Evolutionary conservation across 805 yeast species (phyloP), one percentile per base, ranked within the genome.

Genomic region (Cyberlindnera galapagoensis): DNA sequence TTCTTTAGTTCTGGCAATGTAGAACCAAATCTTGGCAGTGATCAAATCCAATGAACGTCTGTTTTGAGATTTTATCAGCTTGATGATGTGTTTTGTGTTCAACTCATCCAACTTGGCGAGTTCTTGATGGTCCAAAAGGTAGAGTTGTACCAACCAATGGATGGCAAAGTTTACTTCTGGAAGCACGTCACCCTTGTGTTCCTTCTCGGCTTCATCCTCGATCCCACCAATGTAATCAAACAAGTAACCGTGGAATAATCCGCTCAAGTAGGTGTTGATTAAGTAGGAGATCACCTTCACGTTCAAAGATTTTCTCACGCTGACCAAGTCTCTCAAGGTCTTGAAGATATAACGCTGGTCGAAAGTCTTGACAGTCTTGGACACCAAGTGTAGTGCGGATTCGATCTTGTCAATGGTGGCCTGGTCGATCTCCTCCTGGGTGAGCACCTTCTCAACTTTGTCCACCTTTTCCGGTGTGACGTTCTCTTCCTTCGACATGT

Each of bases 21-120:
- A 90, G 56, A 90, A 92, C 97, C 97, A 92, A 39, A 83, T 69
- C 57, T 88, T 90, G 11, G 97, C 92, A 43, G 76, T 76, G 37
- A 92, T 70, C 49, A 83, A 76, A 59, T 92, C 97, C 44, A 90
- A 63, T 5, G 94, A 73, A 43, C 97, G 74, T 43, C 81, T 75
- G 59, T 86, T 86, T 62, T 80, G 80, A 10, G 67, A 57, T 36
- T 71, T 69, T 52, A 86, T 46, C 18, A 56, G 57, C 37, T 44
- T 67, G 33, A 76, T 62, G 10, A 62, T 52, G 34, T 80, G 63
- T 31, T 63, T 60, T 9, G 50, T 57, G 48, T 80, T 80, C 52
- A 84, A 73, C 9, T 56, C 49, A 35, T 73, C 71, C 39, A 78
- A 62, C 39, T 65, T 60, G 14, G 54, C 57, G 38, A 73, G 57